Evolutionary conservation across 805 yeast species (phyloP).

Genomic region (Groenewaldozyma tartarivorans): DNA sequence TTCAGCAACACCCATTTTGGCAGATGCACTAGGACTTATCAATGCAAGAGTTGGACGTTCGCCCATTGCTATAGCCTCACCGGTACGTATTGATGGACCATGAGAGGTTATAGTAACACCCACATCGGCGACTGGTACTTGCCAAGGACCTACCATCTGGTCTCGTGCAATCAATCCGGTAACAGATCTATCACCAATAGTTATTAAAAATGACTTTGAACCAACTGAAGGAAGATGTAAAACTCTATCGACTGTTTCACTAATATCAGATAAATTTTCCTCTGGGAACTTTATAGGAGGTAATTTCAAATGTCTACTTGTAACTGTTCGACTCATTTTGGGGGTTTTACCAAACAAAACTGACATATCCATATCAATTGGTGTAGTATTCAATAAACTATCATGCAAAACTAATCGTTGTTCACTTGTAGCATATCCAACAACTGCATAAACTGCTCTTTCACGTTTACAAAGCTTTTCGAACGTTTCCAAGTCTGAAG

Average conservation of each 20-base stretch:
- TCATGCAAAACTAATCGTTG: slow-evolving; percentile 77
- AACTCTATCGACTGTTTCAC: slow-evolving; percentile 72
- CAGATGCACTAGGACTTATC: slow-evolving; percentile 81
- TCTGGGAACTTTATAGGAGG: slow-evolving; percentile 14
- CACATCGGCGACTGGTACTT: slow-evolving; percentile 96
- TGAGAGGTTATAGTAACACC: slow-evolving; percentile 91
- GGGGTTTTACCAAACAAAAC: slow-evolving; percentile 96
- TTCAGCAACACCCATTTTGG: slow-evolving; percentile 94
- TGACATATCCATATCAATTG: slow-evolving; percentile 93
- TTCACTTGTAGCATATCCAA: slow-evolving; percentile 87
- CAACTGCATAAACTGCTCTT: slow-evolving; percentile 93
- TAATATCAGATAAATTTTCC: slow-evolving; percentile 28
- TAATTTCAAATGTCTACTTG: slow-evolving; percentile 46
- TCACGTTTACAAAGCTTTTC: slow-evolving; percentile 82
- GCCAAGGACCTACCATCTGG: slow-evolving; percentile 99
- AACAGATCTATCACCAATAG: slow-evolving; percentile 98
- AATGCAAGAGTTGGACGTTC: slow-evolving; percentile 89
- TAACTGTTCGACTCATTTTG: slow-evolving; percentile 73
- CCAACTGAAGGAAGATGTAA: slow-evolving; percentile 89
- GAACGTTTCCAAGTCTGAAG: slow-evolving; percentile 62
- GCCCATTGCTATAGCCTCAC: slow-evolving; percentile 97
- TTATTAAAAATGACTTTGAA: slow-evolving; percentile 85
- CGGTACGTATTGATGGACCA: slow-evolving; percentile 71
- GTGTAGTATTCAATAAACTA: slow-evolving; percentile 63
- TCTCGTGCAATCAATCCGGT: slow-evolving; percentile 96